Conservation (phyloP, 1,284 basidiomycete genomes). For the Flammula alnicola region DNA sequence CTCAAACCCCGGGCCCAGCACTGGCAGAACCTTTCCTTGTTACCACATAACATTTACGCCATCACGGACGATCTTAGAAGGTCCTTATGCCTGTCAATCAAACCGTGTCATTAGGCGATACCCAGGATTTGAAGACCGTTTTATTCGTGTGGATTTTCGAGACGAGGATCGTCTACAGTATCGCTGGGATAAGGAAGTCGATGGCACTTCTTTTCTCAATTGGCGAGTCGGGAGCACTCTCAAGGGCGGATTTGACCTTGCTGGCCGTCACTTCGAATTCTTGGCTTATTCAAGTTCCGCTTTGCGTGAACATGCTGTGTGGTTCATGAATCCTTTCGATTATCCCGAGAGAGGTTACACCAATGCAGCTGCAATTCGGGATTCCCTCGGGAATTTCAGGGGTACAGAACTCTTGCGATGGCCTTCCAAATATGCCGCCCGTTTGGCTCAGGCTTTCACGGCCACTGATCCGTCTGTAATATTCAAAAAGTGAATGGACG, state of each 20-base stretch:
- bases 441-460: slow-evolving; percentile 83
- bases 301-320: slow-evolving; percentile 74
- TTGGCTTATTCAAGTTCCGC: slow-evolving; percentile 77
- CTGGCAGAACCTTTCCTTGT: slow-evolving; percentile 46
- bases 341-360: slow-evolving; percentile 47
- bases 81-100: slow-evolving; percentile 70
- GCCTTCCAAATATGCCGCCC: slow-evolving; percentile 80
- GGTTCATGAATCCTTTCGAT: slow-evolving; percentile 71
- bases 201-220: slow-evolving; percentile 58
- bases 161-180: slow-evolving; percentile 77
- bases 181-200: slow-evolving; percentile 67
- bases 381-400: slow-evolving; percentile 67
- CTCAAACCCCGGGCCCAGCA: no score
- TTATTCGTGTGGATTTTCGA: slow-evolving; percentile 78
- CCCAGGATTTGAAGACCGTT: slow-evolving; percentile 58
- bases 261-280: slow-evolving; percentile 71
- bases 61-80: slow-evolving; percentile 71
- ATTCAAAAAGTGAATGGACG: slow-evolving; percentile 57
- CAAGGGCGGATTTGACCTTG: slow-evolving; percentile 69
- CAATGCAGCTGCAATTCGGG: slow-evolving; percentile 60
- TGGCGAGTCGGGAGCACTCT: slow-evolving; percentile 69
- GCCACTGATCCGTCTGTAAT: slow-evolving; percentile 79
- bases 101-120: slow-evolving; percentile 67
- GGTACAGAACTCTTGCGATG: slow-evolving; percentile 51
- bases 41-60: slow-evolving; percentile 74